Base-by-base conservation (phyloP, 805 yeast species). In the Wickerhamiella qilinensis region DNA sequence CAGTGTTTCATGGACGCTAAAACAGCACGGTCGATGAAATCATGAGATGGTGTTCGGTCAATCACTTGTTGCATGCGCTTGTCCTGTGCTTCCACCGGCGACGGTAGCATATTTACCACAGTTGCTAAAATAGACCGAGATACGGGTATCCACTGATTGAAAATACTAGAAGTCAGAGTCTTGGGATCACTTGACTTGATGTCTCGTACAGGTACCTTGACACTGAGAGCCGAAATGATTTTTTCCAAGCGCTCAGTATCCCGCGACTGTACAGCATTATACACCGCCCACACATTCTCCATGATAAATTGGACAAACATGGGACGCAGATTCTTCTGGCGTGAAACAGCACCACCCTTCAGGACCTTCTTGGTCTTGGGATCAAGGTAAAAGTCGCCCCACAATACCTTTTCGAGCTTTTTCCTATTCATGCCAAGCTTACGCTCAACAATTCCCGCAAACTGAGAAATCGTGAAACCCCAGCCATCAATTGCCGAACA, bases 401-500 rank as follows among this genome's bases (percentile, higher is more conserved):
- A 91, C 3, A 91, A 63, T n/a, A 85, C 84, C 51, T 81, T 80
- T 42, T 77, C 77, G 33, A 91, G 65, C 38, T 73, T 82, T 16
- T 73, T 73, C 44, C 85, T 75, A 46, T 82, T 80, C 47, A 88
- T 78, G 0, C 94, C 95, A 16, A 88, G 62, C 50, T 84, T 84
- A 36, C 73, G 72, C 59, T 79, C 91, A 55, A 84, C 83, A 25
- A 91, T 74, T 41, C 79, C 76, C 6, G 95, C 81, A 58, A 91
- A 81, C 47, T 91, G 94, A 37, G 82, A 73, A 36, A 91, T 66
- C 32, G 83, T 80, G 57, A 91, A 91, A 1, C 97, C 99, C 97
- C 98, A 91, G 11, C 97, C 97, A 59, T 91, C 98, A 16, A 80
- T 66, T 1, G 98, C 98, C 25, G 76, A 68, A 1, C 94, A 88